Percentiles rank a stretch among this genome's conserved stretches.
Evolutionary conservation across 2,329 filamentous ascomycete species (phyloP).

Genomic region (Stromatinia cepivora): DNA sequence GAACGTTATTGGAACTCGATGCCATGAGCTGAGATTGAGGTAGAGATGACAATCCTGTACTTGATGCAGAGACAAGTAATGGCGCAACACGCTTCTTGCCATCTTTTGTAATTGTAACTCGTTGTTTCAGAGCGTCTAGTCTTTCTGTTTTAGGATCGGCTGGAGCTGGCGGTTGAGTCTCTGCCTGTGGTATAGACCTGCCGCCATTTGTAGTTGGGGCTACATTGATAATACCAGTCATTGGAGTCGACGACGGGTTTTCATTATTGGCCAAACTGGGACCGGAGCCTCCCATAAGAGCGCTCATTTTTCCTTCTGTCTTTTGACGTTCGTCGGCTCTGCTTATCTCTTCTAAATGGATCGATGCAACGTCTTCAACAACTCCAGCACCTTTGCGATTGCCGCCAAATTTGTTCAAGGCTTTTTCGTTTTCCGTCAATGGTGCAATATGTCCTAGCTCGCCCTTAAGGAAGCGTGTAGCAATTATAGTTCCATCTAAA

Average conservation of each 20-base stretch:
- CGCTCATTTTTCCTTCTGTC: conserved; percentile 94
- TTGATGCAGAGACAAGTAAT: conserved; percentile 85
- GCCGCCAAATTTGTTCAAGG: conserved; percentile 87
- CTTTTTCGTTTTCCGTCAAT: conserved; percentile 86
- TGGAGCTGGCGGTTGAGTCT: conserved; percentile 44
- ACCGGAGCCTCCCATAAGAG: conserved; percentile 86
- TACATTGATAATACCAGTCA: conserved; percentile 30
- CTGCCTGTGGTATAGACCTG: conserved; percentile 30
- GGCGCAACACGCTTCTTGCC: conserved; percentile 95
- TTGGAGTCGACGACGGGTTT: conserved; percentile 34
- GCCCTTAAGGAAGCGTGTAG: conserved; percentile 76
- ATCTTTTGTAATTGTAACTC: conserved; percentile 93
- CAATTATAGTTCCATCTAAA: conserved; percentile 84
- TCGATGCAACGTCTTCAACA: conserved; percentile 85
- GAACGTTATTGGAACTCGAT: conserved; percentile 63
- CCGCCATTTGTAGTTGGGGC: conserved; percentile 33
- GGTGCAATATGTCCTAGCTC: conserved; percentile 89
- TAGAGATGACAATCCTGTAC: conserved; percentile 80
- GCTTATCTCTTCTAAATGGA: conserved; percentile 85
- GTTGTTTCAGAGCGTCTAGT: conserved; percentile 75
- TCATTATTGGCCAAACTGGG: conserved; percentile 38
- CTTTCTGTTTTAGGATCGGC: conserved; percentile 57
- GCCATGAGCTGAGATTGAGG: conserved; percentile 87
- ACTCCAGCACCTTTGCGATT: conserved; percentile 87
- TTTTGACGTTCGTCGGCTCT: conserved; percentile 87